phyloP scores from a whole-genome alignment of 176 grass and related monocot species.

The Melocanna baccifera region DNA sequence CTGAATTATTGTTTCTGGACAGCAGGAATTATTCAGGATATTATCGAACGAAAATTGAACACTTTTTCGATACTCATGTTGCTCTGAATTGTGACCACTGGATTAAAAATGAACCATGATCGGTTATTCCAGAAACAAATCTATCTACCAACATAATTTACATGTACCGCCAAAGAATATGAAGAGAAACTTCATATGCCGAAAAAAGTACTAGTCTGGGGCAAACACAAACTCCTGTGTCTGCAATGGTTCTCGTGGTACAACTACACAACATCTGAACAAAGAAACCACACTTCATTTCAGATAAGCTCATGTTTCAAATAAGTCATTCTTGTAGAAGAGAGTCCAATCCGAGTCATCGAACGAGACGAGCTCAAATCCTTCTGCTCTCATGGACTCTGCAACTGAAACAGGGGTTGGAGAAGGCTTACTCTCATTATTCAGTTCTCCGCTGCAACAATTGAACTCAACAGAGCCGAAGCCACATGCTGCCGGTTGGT shows the following conservation, averaged over 20 bases:
- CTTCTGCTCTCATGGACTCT: constrained; percentile 72
- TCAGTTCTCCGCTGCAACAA: constrained; percentile 26
- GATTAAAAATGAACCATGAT: constrained; percentile 18
- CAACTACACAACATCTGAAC: constrained; percentile 43
- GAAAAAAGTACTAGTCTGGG: constrained; percentile 33
- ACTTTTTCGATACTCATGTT: not conserved
- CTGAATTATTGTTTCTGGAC: not conserved
- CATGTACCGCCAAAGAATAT: constrained; percentile 19
- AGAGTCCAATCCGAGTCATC: constrained; percentile 87
- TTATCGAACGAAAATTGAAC: not conserved
- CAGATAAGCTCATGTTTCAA: constrained; percentile 57
- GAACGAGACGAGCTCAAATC: constrained; percentile 58
- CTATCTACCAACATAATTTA: constrained; percentile 40
- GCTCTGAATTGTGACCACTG: constrained; percentile 1
- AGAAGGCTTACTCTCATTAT: not conserved
- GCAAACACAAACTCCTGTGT: constrained; percentile 16
- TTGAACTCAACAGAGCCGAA: constrained; percentile 60
- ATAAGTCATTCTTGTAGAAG: constrained; percentile 76
- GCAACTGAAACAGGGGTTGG: constrained; percentile 30
- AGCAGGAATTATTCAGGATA: not conserved
- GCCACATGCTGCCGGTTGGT: constrained; percentile 29
- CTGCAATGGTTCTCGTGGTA: constrained; percentile 27
- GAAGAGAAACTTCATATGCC: constrained; percentile 23
- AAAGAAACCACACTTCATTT: not conserved
- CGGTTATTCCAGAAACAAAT: constrained; percentile 34